Evolutionary conservation across 805 yeast genomes (phyloP).

Genomic region (Candida verbasci): DNA sequence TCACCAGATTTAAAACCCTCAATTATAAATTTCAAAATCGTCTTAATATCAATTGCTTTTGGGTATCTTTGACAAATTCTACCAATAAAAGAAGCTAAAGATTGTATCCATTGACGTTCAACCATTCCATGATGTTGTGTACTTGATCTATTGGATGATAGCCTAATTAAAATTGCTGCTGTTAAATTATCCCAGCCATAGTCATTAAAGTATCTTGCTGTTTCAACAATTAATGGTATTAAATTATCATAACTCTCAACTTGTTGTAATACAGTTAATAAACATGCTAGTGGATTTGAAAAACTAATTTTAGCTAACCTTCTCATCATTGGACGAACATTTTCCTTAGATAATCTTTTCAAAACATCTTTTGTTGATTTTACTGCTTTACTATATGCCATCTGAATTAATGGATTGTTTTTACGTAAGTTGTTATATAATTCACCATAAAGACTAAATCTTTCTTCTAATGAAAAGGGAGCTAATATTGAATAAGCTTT

Average conservation of each 20-base stretch:
- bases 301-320: slow-evolving; percentile 67
- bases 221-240: slow-evolving; percentile 69
- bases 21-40: slow-evolving; percentile 55
- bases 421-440: slow-evolving; percentile 56
- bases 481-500: slow-evolving; percentile 55
- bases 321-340: slow-evolving; percentile 67
- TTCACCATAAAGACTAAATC: slow-evolving; percentile 82
- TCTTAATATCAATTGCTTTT: slow-evolving; percentile 51
- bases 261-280: slow-evolving; percentile 67
- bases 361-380: slow-evolving; percentile 73
- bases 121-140: slow-evolving; percentile 76
- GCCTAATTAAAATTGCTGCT: slow-evolving; percentile 63
- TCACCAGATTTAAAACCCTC: slow-evolving; percentile 62
- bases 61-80: slow-evolving; percentile 56
- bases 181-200: slow-evolving; percentile 86
- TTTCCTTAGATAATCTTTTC: slow-evolving; percentile 79
- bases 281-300: slow-evolving; percentile 74
- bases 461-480: slow-evolving; percentile 51
- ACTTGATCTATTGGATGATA: slow-evolving; percentile 62
- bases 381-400: slow-evolving; percentile 63
- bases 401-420: slow-evolving; percentile 49
- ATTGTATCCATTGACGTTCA: slow-evolving; percentile 81
- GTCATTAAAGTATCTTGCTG: slow-evolving; percentile 68
- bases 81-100: slow-evolving; percentile 75
- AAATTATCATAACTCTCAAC: slow-evolving; percentile 91